Base-by-base conservation (phyloP, 140 eudicot genomes). In the Anethum foeniculum region DNA sequence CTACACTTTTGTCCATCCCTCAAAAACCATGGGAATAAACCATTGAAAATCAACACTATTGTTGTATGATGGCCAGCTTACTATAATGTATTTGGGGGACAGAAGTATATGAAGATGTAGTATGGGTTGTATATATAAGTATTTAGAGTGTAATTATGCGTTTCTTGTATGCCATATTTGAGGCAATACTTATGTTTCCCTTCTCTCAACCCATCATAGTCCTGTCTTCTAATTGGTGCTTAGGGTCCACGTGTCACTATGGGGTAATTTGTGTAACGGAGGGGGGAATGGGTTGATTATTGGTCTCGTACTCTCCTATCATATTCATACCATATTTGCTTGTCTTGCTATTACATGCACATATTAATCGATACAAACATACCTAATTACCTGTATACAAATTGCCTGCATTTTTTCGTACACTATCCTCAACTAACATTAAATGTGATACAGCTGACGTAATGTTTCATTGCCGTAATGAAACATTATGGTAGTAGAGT, bases 181-280 rank as follows among this genome's bases (percentile, higher is more conserved):
- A 49, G 34, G 78, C 56, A 44, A 44, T 44, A 39, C 78, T 74
- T n/a, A 74, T 74, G 56, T 74, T 74, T 44, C 78, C 77, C 58
- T 72, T 72, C 21, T 18, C 49, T 72, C 56, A 8, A n/a, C 56
- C 78, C 56, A 74, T 74, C 34, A n/a, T 43, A n/a, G 4, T 28
- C 54, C 30, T 11, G 54, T 41, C 52, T 43, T 43, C 19, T 48
- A 11, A 19, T 41, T 21, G 51, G 18, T 39, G n/a, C 48, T 72
- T 41, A 5, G 48, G 7, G 77, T 74, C 78, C 78, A 25, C 60
- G 78, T 74, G 78, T 48, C 58, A 44, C 49, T 25, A 28, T 11
- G 2, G 54, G 56, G 78, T 44, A 7, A 44, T 36, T 72, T 72
- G 3, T 41, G 0, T 1, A 36, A 25, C 49, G 58, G 58, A 48